phyloP scores from a whole-genome alignment of 73 alveolate species.

The Paramecium tetraurelia region DNA sequence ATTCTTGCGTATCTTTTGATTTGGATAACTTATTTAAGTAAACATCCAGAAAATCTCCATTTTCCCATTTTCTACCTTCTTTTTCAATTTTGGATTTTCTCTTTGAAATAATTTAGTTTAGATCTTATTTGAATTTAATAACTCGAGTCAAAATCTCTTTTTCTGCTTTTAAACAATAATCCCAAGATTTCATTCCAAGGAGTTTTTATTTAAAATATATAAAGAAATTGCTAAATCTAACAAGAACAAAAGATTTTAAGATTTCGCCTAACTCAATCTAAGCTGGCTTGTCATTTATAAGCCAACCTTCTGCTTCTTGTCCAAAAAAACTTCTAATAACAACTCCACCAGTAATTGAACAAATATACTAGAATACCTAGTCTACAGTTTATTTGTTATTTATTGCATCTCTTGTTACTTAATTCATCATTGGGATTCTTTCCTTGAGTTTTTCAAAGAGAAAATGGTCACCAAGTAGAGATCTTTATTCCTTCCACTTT shows the following conservation, averaged over 20 bases:
- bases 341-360: conserved; percentile 20
- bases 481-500: conserved; percentile 19
- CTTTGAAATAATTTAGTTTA: not conserved
- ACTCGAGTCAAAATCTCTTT: not conserved
- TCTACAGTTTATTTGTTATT: not conserved
- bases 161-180: not conserved
- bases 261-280: not conserved
- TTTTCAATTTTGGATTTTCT: not conserved
- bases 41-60: not conserved
- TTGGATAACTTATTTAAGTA: not conserved
- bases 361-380: not conserved
- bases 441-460: not conserved
- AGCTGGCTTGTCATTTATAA: not conserved
- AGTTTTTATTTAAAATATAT: not conserved
- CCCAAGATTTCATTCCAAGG: not conserved
- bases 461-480: not conserved
- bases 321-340: conserved; percentile 20
- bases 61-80: not conserved
- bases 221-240: not conserved
- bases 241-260: not conserved
- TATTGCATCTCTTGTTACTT: not conserved
- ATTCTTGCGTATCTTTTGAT: not conserved
- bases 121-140: not conserved
- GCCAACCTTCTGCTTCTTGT: not conserved
- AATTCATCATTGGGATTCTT: conserved; percentile 12